phyloP scores from a whole-genome alignment of 208 protist species.

The Trichomonas vaginalis region DNA sequence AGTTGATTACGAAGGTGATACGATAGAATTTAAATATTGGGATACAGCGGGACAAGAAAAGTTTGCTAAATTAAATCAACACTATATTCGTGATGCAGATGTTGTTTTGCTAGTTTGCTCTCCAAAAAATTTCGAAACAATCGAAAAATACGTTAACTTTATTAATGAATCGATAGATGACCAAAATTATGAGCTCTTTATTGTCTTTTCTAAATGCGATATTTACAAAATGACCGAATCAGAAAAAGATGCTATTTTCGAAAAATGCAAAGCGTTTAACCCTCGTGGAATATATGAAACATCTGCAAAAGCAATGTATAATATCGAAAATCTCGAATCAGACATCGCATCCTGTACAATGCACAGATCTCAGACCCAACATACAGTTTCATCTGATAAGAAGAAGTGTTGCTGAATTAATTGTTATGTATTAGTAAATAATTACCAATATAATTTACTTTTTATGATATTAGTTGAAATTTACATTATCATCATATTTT shows the following conservation, averaged over 20 bases:
- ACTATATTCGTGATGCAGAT: neutral
- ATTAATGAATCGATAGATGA: neutral
- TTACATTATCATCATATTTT: no score
- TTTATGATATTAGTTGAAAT: no score
- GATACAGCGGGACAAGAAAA: neutral
- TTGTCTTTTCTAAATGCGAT: neutral
- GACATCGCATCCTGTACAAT: neutral
- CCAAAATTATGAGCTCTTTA: neutral
- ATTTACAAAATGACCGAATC: neutral
- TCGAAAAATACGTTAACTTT: neutral
- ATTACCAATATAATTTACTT: no score
- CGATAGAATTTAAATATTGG: neutral
- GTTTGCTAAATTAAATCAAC: neutral
- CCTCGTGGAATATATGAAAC: neutral
- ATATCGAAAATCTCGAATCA: neutral
- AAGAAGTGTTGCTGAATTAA: no score
- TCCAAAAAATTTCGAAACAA: neutral
- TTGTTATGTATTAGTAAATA: no score
- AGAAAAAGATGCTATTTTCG: neutral
- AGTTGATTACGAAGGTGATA: neutral
- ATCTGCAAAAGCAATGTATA: neutral
- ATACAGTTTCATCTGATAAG: no score
- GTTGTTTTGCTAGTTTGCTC: neutral
- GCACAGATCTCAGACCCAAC: neutral
- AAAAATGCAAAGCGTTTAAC: neutral